Conservation (phyloP, 2,329 filamentous ascomycete genomes). For the Pseudocercospora crystallina region DNA sequence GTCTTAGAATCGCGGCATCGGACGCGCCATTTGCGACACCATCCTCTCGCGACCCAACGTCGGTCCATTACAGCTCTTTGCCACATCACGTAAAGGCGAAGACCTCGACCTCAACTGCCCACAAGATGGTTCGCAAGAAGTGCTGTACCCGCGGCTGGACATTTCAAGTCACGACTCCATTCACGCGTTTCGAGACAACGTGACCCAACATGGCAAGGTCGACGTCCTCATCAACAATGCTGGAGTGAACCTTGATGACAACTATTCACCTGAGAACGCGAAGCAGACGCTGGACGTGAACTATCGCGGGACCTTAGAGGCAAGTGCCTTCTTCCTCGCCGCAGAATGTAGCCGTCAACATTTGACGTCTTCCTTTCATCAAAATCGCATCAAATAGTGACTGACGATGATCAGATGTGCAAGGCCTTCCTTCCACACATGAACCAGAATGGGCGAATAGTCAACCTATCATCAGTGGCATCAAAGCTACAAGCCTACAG, state of each 20-base stretch:
- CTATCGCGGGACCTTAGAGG: slow-evolving; percentile 37
- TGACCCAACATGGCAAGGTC: slow-evolving; percentile 27
- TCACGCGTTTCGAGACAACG: slow-evolving; percentile 27
- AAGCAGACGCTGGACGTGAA: slow-evolving; percentile 37
- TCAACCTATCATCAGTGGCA: slow-evolving; percentile 38
- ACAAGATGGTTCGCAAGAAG: slow-evolving; percentile 14
- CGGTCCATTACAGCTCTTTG: slow-evolving; percentile 31
- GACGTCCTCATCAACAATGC: slow-evolving; percentile 42
- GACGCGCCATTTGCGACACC: slow-evolving; percentile 35
- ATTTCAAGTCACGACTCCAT: slow-evolving; percentile 30
- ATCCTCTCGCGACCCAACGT: slow-evolving; percentile 29
- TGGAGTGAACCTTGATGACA: slow-evolving; percentile 33
- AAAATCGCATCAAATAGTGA: no score
- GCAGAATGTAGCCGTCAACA: neutral
- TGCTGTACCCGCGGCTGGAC: slow-evolving; percentile 36
- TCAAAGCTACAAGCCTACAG: slow-evolving; percentile 34
- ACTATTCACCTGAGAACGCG: slow-evolving; percentile 29
- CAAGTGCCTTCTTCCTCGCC: slow-evolving; percentile 16
- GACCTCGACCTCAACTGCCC: slow-evolving; percentile 27
- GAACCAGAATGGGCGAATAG: slow-evolving; percentile 33
- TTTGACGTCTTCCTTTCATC: no score
- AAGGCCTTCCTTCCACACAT: slow-evolving; percentile 34
- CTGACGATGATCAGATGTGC: slow-evolving; percentile 30
- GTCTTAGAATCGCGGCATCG: slow-evolving; percentile 37
- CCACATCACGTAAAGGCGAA: slow-evolving; percentile 34